A percentile compares a stretch with the other conserved stretches of the same genome.
These are phyloP conservation scores for Lasiosphaeriaceae sp. DNA, from an alignment of 495 filamentous ascomycete species.

Conservation along the genomic window DNA sequence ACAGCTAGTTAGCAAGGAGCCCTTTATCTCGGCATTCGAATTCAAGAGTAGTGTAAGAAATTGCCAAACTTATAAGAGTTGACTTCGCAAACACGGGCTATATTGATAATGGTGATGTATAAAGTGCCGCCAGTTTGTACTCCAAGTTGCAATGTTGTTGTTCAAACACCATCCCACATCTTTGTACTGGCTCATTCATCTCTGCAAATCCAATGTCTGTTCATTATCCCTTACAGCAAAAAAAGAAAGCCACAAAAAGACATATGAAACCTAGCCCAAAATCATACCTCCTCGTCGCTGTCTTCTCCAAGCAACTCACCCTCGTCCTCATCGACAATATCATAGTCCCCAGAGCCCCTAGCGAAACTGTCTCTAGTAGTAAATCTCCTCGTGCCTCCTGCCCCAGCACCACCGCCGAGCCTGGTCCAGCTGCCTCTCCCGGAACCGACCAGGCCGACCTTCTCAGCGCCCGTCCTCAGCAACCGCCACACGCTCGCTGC, in stretches of 20 bases:
- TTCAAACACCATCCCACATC: too few relatives aligned
- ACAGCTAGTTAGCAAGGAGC: too few relatives aligned
- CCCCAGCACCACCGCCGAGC: conserved; percentile 45
- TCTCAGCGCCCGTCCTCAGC: conserved; percentile 41
- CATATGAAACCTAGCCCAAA: neutral
- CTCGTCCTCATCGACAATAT: conserved; percentile 84
- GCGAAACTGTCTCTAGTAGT: conserved; percentile 82
- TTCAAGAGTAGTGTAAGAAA: too few relatives aligned
- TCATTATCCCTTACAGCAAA: neutral
- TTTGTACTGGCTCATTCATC: too few relatives aligned
- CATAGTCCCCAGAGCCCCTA: conserved; percentile 78
- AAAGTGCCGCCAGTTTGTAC: too few relatives aligned
- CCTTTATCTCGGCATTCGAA: too few relatives aligned
- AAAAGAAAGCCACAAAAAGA: neutral
- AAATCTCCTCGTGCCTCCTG: conserved; percentile 57
- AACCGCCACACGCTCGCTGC: conserved; percentile 63
- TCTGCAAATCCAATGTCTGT: too few relatives aligned
- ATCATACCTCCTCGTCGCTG: conserved; percentile 75
- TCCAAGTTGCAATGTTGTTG: too few relatives aligned
- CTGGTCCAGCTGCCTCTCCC: conserved; percentile 38
- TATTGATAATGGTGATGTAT: too few relatives aligned
- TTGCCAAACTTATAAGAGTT: too few relatives aligned
- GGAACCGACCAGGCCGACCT: conserved; percentile 33
- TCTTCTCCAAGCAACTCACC: conserved; percentile 89
- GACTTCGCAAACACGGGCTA: too few relatives aligned